These are phyloP conservation scores for Bipolaris cookei DNA, from an alignment of 2,329 filamentous ascomycete genomes.

Conservation along the genomic window DNA sequence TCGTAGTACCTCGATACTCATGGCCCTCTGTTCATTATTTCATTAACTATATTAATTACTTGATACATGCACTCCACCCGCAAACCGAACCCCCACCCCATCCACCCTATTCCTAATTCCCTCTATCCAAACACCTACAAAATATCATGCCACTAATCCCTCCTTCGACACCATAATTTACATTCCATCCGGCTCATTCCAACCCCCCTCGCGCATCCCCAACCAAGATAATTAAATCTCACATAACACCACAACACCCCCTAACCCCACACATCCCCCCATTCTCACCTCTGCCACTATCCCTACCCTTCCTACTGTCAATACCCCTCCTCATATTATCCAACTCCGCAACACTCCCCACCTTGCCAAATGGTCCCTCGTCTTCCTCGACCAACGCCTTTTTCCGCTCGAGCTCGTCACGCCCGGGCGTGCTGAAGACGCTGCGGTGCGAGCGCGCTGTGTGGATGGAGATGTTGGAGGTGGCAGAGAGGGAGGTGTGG, in stretches of 20 bases:
- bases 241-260: slow-evolving; percentile 17
- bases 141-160: not conserved
- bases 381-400: slow-evolving; percentile 29
- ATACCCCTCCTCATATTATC: slow-evolving; percentile 22
- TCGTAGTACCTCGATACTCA: not conserved
- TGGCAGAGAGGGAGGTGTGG: slow-evolving; percentile 7
- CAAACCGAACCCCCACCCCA: not conserved
- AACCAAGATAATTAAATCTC: not conserved
- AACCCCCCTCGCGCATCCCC: not conserved
- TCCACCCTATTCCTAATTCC: not conserved
- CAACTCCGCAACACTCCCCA: slow-evolving; percentile 25
- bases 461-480: slow-evolving; percentile 4
- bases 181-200: not conserved
- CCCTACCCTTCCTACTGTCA: slow-evolving; percentile 9
- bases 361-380: slow-evolving; percentile 33
- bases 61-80: too few relatives aligned
- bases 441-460: slow-evolving; percentile 15
- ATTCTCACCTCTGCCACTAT: slow-evolving; percentile 1
- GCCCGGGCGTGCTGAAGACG: slow-evolving; percentile 36
- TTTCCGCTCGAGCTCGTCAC: slow-evolving; percentile 44
- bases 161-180: not conserved
- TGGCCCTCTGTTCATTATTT: not conserved
- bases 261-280: slow-evolving; percentile 2
- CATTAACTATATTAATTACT: not conserved
- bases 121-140: not conserved